Conservation (phyloP, 805 yeast genomes). For the Vanderwaltozyma verrucispora region DNA sequence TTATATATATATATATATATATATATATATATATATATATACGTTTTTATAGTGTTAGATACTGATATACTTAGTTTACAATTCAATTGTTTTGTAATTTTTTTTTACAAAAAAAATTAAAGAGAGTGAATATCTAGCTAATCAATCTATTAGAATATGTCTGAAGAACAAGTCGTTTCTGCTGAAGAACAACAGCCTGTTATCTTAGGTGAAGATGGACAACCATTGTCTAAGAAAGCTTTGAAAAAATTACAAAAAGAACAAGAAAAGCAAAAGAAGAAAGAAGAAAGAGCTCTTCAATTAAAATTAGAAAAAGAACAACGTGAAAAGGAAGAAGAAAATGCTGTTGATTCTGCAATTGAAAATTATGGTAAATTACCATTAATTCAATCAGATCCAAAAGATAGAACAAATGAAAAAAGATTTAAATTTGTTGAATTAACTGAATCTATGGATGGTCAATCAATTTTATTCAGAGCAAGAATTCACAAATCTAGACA, state of each 20-base stretch:
- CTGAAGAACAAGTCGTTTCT: conserved; percentile 6
- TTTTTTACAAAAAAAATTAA: too few relatives aligned
- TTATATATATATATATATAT: too few relatives aligned
- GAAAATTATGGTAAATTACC: conserved; percentile 87
- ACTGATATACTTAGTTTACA: too few relatives aligned
- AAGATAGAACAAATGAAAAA: conserved; percentile 50
- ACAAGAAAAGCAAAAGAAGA: conserved; percentile 83
- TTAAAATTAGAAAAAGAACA: conserved; percentile 80
- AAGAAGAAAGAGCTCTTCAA: conserved; percentile 86
- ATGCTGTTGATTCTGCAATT: conserved; percentile 62
- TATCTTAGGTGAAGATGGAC: conserved; percentile 65
- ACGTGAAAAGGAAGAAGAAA: conserved; percentile 59
- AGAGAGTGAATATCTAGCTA: too few relatives aligned
- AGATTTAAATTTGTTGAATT: conserved; percentile 52
- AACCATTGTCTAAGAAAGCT: conserved; percentile 88
- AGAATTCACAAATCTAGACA: conserved; percentile 88
- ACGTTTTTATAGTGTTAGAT: too few relatives aligned
- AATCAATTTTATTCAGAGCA: conserved; percentile 79
- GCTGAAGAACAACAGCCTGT: conserved; percentile 10
- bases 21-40: too few relatives aligned
- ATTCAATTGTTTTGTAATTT: too few relatives aligned
- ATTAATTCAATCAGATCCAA: conserved; percentile 75
- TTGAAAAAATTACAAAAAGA: conserved; percentile 90
- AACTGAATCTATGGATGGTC: conserved; percentile 38
- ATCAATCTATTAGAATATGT: too few relatives aligned